phyloP scores from a whole-genome alignment of 75 land plant species.

The Cupressus sempervirens region DNA sequence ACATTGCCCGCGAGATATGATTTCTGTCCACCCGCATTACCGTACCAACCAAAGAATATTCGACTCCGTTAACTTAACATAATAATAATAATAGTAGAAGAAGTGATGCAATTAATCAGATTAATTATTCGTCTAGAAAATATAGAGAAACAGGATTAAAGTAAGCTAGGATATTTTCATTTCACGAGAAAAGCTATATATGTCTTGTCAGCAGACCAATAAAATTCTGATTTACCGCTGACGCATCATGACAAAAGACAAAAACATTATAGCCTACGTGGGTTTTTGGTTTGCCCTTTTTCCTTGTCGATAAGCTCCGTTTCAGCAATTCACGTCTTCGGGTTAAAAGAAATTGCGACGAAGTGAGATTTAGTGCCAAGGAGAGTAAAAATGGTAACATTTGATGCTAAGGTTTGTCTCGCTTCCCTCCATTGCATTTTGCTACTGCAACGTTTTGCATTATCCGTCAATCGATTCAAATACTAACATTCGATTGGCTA shows the following conservation, averaged over 20 bases:
- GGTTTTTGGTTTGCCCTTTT: too few species aligned
- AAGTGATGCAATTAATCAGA: too few species aligned
- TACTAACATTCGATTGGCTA: not conserved
- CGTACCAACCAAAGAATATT: too few species aligned
- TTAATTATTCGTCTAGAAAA: too few species aligned
- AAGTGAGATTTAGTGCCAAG: not conserved
- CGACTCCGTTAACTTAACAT: too few species aligned
- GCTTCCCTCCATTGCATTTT: not conserved
- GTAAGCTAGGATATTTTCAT: too few species aligned
- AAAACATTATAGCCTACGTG: not conserved
- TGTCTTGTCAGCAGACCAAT: too few species aligned
- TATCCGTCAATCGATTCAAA: not conserved
- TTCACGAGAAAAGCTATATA: too few species aligned
- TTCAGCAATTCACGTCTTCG: not conserved
- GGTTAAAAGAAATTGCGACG: not conserved
- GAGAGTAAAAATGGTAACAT: not conserved
- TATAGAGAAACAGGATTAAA: too few species aligned
- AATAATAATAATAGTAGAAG: too few species aligned
- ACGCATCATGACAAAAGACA: not conserved
- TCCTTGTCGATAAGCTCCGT: not conserved
- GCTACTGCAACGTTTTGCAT: slow-evolving; percentile 5
- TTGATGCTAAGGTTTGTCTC: slow-evolving; percentile 7
- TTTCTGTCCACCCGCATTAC: too few species aligned
- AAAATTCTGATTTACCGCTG: not conserved
- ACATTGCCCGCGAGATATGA: too few species aligned